These are phyloP conservation scores for Crithidia sp. DNA, from an alignment of 208 protist genomes.

Conservation along the genomic window DNA sequence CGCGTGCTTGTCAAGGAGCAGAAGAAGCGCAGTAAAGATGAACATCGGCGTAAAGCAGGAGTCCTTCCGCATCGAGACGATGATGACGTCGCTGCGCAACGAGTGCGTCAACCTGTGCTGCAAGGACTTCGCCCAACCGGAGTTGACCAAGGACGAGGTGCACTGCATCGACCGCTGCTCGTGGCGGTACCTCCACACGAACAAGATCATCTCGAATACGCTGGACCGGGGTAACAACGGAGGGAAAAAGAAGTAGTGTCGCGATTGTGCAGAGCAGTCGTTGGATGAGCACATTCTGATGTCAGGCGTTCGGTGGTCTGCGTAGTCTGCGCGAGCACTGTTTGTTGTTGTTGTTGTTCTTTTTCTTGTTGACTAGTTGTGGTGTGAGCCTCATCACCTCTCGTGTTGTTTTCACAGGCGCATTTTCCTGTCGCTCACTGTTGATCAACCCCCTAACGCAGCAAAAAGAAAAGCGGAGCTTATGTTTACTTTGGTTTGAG, in stretches of 20 bases:
- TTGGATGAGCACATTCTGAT: no score
- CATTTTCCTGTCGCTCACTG: no score
- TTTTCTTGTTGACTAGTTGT: background rate
- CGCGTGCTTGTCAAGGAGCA: background rate
- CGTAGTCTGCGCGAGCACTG: background rate
- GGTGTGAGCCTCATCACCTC: no score
- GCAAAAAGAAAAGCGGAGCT: no score
- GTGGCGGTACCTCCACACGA: slow-evolving; percentile 78
- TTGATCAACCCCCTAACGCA: no score
- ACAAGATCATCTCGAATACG: slow-evolving; percentile 65
- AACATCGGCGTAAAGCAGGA: slow-evolving; percentile 85
- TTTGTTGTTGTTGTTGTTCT: slow-evolving; percentile 3
- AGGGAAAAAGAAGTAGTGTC: slow-evolving; percentile 21
- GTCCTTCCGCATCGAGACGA: slow-evolving; percentile 84
- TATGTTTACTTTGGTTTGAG: no score
- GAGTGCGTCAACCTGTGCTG: slow-evolving; percentile 89
- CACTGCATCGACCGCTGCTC: slow-evolving; percentile 86
- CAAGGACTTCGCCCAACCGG: slow-evolving; percentile 58
- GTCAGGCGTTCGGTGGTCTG: no score
- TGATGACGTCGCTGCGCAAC: slow-evolving; percentile 78
- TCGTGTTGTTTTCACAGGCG: no score
- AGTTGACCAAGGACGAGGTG: slow-evolving; percentile 80
- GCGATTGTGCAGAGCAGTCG: no score
- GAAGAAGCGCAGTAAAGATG: slow-evolving; percentile 44
- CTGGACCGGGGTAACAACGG: slow-evolving; percentile 51